Base-by-base conservation (phyloP, 2,329 filamentous ascomycete genomes). In the Trichoderma simmonsii region DNA sequence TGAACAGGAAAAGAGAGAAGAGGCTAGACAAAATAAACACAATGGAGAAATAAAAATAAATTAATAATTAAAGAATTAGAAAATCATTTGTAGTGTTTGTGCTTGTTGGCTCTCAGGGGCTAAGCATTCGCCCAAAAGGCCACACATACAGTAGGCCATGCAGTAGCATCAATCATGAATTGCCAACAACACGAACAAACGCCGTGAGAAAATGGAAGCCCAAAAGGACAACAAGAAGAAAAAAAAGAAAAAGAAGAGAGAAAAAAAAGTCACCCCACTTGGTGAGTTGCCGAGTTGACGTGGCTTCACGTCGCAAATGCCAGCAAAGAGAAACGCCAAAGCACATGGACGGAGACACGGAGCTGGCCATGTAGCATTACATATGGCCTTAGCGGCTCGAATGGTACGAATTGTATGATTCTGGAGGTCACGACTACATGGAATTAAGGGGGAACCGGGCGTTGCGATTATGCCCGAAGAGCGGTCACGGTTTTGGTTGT, bases 241-340 rank as follows among this genome's bases (percentile, higher is more conserved):
- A 24, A 43, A 6, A 14, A 24, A 15, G 8, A 28, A 61, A 12
- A 24, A 14, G 15, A 28, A 61, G 6, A 21, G 4, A 48, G n/a
- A 6, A 28, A 28, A 39, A n/a, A 39, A 60, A 34, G 7, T 60
- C 54, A 68, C 66, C 66, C 56, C 57, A 62, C 66, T 62, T 36
- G 15, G 34, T 9, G 24, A 36, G 66, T 69, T 69, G 66, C 34
- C 34, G 48, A 32, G 21, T 24, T 67, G 21, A 70, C 66, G 66
- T 70, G 66, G 66, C 66, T 70, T 62, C 57, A 61, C 66, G 14
- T 54, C 57, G 9, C 15, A n/a, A 36, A 54, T 60, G 65, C 65
- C 65, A 68, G 14, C 65, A 68, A 68, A 43, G 30, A 26, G 9
- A n/a, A 32, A 51, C 65, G 56, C 36, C 36, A 36, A 51, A 70